Evolutionary conservation across 192 early-diverging fungal species (phyloP).

Genomic region (Lunasporangiospora selenospora): DNA sequence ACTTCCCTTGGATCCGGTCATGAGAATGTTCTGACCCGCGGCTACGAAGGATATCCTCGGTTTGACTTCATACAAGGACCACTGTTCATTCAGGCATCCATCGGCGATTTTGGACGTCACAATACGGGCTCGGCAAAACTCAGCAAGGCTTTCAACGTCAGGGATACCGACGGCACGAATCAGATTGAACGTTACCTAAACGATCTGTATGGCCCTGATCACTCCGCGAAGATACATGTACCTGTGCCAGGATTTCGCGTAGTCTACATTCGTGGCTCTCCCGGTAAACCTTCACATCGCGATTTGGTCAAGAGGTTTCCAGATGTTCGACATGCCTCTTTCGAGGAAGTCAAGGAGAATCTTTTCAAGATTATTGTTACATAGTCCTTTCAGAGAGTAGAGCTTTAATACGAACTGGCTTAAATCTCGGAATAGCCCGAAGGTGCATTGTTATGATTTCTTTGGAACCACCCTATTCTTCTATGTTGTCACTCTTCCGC

Average conservation of each 20-base stretch:
- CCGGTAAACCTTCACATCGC: conserved; percentile 17
- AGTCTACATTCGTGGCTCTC: conserved; percentile 40
- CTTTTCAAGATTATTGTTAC: conserved; percentile 30
- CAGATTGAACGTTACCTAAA: conserved; percentile 37
- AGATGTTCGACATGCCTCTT: conserved; percentile 28
- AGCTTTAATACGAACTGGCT: too few relatives aligned
- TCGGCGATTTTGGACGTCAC: conserved; percentile 34
- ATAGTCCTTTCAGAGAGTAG: background rate
- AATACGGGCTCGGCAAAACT: conserved; percentile 18
- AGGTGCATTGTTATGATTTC: too few relatives aligned
- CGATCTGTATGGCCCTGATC: conserved; percentile 26
- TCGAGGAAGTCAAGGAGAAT: conserved; percentile 36
- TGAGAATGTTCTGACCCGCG: conserved; percentile 17
- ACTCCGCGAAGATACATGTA: conserved; percentile 27
- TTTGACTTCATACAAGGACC: conserved; percentile 46
- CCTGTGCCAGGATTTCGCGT: conserved; percentile 30
- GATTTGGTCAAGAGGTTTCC: conserved; percentile 15
- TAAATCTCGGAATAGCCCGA: too few relatives aligned
- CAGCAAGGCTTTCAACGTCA: conserved; percentile 23
- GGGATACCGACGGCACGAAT: conserved; percentile 12
- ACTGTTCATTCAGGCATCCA: conserved; percentile 37
- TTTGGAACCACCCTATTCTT: too few relatives aligned
- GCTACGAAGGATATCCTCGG: conserved; percentile 31
- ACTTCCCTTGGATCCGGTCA: conserved; percentile 29
- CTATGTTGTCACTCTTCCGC: too few relatives aligned